phyloP scores from a whole-genome alignment of 2,329 filamentous ascomycete genomes.

The Rhinocladiella mackenziei region DNA sequence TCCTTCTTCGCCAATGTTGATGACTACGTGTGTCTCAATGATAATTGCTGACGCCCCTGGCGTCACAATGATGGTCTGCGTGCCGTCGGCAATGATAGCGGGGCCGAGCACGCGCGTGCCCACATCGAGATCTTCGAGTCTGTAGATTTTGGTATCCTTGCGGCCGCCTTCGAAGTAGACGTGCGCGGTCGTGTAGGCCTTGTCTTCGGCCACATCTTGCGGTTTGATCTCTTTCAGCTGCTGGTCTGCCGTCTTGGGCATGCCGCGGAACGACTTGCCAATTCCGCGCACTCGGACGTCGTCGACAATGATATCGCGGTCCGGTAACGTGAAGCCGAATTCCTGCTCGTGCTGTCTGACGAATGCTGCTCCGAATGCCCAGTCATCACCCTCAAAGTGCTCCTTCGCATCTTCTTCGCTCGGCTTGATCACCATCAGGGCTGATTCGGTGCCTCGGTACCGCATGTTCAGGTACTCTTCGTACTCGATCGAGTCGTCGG shows the following conservation, averaged over 20 bases:
- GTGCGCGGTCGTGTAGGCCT: constrained; percentile 61
- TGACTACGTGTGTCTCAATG: constrained; percentile 81
- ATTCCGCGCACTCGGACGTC: constrained; percentile 86
- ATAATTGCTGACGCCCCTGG: constrained; percentile 72
- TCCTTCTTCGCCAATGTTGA: constrained; percentile 65
- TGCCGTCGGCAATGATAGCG: constrained; percentile 71
- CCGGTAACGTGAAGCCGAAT: constrained; percentile 83
- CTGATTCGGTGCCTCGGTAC: constrained; percentile 85
- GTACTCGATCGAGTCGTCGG: constrained; percentile 68
- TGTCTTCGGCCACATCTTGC: constrained; percentile 55
- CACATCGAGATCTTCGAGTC: constrained; percentile 67
- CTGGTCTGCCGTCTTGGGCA: constrained; percentile 77
- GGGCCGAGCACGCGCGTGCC: constrained; percentile 74
- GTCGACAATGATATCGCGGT: constrained; percentile 83
- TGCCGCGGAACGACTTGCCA: constrained; percentile 76
- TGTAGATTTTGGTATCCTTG: constrained; percentile 74
- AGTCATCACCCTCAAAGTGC: constrained; percentile 61
- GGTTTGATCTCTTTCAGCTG: constrained; percentile 69
- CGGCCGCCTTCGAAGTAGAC: constrained; percentile 85
- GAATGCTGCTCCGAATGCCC: constrained; percentile 82
- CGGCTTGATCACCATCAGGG: constrained; percentile 82
- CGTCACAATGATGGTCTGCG: constrained; percentile 84
- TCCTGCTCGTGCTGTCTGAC: constrained; percentile 84
- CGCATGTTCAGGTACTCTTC: constrained; percentile 94
- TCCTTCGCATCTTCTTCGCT: constrained; percentile 57